Percentiles rank a stretch among this genome's conserved stretches.
These are phyloP conservation scores for Hyphodiscus hymeniophilus DNA, from an alignment of 495 filamentous ascomycete species.

Conservation along the genomic window DNA sequence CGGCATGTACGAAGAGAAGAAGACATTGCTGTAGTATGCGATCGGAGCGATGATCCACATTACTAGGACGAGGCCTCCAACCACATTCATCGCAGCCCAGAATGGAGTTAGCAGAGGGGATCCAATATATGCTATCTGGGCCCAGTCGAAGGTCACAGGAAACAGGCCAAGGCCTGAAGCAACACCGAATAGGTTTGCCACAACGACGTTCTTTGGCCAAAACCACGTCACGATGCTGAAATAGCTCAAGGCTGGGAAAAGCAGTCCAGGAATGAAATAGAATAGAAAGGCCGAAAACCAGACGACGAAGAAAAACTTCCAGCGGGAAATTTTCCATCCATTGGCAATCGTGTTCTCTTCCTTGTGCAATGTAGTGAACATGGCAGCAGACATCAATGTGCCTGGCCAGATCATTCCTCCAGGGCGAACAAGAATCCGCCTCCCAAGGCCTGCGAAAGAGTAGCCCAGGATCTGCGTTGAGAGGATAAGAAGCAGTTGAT, in stretches of 20 bases:
- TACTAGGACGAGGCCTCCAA: constrained; percentile 73
- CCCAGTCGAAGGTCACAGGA: constrained; percentile 88
- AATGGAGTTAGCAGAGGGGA: constrained; percentile 82
- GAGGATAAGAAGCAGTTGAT: constrained; percentile 71
- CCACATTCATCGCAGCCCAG: constrained; percentile 86
- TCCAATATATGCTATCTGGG: constrained; percentile 84
- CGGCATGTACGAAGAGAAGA: constrained; percentile 75
- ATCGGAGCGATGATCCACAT: constrained; percentile 87
- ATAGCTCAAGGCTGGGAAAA: constrained; percentile 81
- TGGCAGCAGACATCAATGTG: constrained; percentile 77
- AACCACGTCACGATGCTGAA: constrained; percentile 93
- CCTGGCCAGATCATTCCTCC: constrained; percentile 90
- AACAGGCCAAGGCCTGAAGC: constrained; percentile 80
- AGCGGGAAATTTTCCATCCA: constrained; percentile 75
- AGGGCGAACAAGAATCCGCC: constrained; percentile 73
- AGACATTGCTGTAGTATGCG: constrained; percentile 68
- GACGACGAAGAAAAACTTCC: constrained; percentile 73
- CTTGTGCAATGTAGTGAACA: constrained; percentile 81
- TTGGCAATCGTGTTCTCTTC: constrained; percentile 71
- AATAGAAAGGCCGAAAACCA: constrained; percentile 59
- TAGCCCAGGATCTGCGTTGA: constrained; percentile 84
- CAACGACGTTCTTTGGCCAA: constrained; percentile 64
- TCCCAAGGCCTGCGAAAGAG: constrained; percentile 69
- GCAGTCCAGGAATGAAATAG: constrained; percentile 80
- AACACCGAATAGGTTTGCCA: constrained; percentile 79